phyloP scores from a whole-genome alignment of 805 yeast species.

The Starmerella etchellsii region DNA sequence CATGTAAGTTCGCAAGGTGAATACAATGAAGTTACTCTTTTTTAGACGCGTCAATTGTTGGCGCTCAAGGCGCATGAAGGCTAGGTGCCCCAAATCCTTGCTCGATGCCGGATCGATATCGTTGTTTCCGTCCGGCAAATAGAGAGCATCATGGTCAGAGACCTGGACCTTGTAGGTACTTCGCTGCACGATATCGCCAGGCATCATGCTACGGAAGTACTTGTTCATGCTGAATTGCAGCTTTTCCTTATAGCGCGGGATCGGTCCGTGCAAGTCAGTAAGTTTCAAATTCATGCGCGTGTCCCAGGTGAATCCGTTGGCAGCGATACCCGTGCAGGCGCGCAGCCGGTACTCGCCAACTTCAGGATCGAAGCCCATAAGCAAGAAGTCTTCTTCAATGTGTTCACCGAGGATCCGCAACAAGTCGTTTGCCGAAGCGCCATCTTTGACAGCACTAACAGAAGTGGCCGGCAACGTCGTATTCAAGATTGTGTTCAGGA shows the following conservation, averaged over 20 bases:
- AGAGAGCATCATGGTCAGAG: slow-evolving; percentile 37
- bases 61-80: slow-evolving; percentile 48
- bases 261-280: slow-evolving; percentile 54
- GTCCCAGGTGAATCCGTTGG: slow-evolving; percentile 61
- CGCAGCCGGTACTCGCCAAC: slow-evolving; percentile 35
- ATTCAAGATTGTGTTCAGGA: slow-evolving; percentile 8
- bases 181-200: slow-evolving; percentile 46
- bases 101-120: slow-evolving; percentile 23
- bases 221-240: slow-evolving; percentile 52
- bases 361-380: slow-evolving; percentile 37
- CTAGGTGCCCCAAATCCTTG: slow-evolving; percentile 30
- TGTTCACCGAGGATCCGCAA: slow-evolving; percentile 20
- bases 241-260: slow-evolving; percentile 49
- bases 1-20: slow-evolving; percentile 45
- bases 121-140: slow-evolving; percentile 37
- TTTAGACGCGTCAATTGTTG: slow-evolving; percentile 46
- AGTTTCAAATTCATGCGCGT: slow-evolving; percentile 41
- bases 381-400: slow-evolving; percentile 52
- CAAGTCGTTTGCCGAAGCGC: slow-evolving; percentile 1
- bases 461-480: slow-evolving; percentile 5
- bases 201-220: slow-evolving; percentile 45
- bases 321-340: slow-evolving; percentile 48
- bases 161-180: slow-evolving; percentile 59
- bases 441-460: neutral
- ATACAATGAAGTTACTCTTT: slow-evolving; percentile 33